Evolutionary conservation across 2,329 filamentous ascomycete species (phyloP).

Genomic region (Ascosphaera aggregata): DNA sequence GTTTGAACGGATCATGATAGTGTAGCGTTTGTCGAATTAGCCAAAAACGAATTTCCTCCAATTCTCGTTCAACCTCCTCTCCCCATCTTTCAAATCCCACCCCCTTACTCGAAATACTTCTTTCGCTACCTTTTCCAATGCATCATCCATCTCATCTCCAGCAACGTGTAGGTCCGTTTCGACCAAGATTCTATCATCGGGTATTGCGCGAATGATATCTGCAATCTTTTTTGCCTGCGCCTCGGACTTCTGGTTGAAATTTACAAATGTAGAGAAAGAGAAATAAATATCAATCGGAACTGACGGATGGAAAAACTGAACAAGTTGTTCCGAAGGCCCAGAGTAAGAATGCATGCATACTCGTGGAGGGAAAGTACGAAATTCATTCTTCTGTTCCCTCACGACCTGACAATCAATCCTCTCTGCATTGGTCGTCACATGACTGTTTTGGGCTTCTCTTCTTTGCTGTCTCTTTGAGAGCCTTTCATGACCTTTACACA

Average conservation of each 20-base stretch:
- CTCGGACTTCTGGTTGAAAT: slow-evolving; percentile 31
- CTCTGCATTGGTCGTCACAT: slow-evolving; percentile 11
- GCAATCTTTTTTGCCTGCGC: slow-evolving; percentile 30
- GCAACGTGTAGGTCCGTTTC: slow-evolving; percentile 82
- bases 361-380: slow-evolving; percentile 54
- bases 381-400: slow-evolving; percentile 6
- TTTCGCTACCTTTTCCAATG: slow-evolving; percentile 52
- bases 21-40: no score
- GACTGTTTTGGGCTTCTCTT: slow-evolving; percentile 11
- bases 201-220: slow-evolving; percentile 46
- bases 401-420: slow-evolving; percentile 7
- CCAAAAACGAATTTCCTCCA: slow-evolving; percentile 60
- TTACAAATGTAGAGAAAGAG: slow-evolving; percentile 70
- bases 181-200: slow-evolving; percentile 55
- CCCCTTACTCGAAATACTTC: slow-evolving; percentile 54
- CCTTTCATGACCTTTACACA: slow-evolving; percentile 35
- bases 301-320: slow-evolving; percentile 49
- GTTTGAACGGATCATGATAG: no score
- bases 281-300: slow-evolving; percentile 64
- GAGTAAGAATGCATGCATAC: slow-evolving; percentile 92
- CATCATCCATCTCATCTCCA: slow-evolving; percentile 54
- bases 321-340: slow-evolving; percentile 48
- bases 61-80: slow-evolving; percentile 44
- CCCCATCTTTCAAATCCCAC: slow-evolving; percentile 53
- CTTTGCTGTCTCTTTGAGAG: slow-evolving; percentile 26